Base-by-base conservation (phyloP, 2,329 filamentous ascomycete genomes). In the Epichloe gansuensis region DNA sequence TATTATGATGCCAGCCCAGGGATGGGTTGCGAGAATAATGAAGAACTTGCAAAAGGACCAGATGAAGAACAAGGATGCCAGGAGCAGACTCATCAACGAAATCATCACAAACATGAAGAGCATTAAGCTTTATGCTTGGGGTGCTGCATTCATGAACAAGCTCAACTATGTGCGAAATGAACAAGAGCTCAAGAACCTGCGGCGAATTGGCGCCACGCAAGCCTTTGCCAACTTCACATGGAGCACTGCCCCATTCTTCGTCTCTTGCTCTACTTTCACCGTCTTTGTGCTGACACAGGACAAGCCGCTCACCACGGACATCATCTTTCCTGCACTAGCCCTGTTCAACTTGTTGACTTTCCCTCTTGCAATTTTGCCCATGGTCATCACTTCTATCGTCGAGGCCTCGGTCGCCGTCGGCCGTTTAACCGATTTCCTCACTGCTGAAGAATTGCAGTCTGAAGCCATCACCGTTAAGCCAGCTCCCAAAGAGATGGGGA, bases 71-170 rank as follows among this genome's bases (percentile, higher is more conserved):
- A 98, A 98, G 72, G 93, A 98, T 63, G 80, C 90, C 41, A 82
- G 93, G 64, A 95, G 91, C 46, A 82, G 91, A 48, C 73, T 98
- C 54, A 96, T 97, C 76, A 94, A 91, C 6, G 93, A 98, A 69
- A 98, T 98, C 59, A 76, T 98, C 64, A 96, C 94, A 75, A 97
- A 97, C 71, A 98, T 98, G 88, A 98, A 98, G 75, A 95, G 90
- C 65, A 93, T 98, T 74, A 98, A 98, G 73, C 80, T 98, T 21
- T 98, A 96, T 67, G 93, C 93, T 34, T 98, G 93, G 93, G 91
- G 91, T 35, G 86, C 85, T 34, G 91, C 93, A 13, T 98, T 98
- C 66, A 95, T 96, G 84, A 93, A 90, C 69, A 95, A 95, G 71
- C 81, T 98, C 54, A 97, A 93, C 71, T 87, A 88, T 67, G 90